phyloP scores from a whole-genome alignment of 2,329 filamentous ascomycete species.

The Verticillium albo-atrum region DNA sequence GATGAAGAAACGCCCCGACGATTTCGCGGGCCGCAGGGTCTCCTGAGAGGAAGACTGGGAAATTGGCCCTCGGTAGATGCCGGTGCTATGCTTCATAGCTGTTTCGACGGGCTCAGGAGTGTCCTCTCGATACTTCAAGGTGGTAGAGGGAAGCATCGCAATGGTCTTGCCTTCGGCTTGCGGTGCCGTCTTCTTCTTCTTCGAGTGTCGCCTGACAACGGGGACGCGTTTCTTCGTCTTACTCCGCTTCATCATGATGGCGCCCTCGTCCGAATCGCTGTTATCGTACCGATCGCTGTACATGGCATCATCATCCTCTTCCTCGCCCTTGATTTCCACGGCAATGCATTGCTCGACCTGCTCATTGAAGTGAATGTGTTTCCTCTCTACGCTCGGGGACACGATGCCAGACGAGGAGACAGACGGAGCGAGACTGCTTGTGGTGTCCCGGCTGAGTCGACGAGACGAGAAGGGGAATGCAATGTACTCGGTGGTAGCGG shows the following conservation, averaged over 20 bases:
- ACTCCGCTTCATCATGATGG: slow-evolving; percentile 76
- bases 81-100: slow-evolving; percentile 57
- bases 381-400: slow-evolving; percentile 62
- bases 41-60: slow-evolving; percentile 80
- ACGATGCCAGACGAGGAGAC: slow-evolving; percentile 65
- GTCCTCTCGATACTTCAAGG: slow-evolving; percentile 77
- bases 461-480: slow-evolving; percentile 60
- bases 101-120: slow-evolving; percentile 62
- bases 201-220: slow-evolving; percentile 38
- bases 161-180: slow-evolving; percentile 76
- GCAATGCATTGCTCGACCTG: slow-evolving; percentile 95
- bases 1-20: slow-evolving; percentile 59
- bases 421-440: slow-evolving; percentile 63
- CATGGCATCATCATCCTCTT: slow-evolving; percentile 57
- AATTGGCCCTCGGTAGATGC: slow-evolving; percentile 40
- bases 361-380: slow-evolving; percentile 94
- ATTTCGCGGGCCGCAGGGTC: slow-evolving; percentile 68
- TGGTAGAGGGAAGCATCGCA: slow-evolving; percentile 82
- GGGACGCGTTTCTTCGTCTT: slow-evolving; percentile 52
- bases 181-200: slow-evolving; percentile 32
- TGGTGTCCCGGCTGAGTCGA: slow-evolving; percentile 56
- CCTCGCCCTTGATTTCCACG: slow-evolving; percentile 77
- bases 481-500: slow-evolving; percentile 61
- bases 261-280: slow-evolving; percentile 69
- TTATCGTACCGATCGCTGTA: slow-evolving; percentile 37